Percentiles rank a stretch among this genome's conserved stretches.
Evolutionary conservation across 23 red algal genomes (phyloP).

Genomic region (Gracilariopsis chorda): DNA sequence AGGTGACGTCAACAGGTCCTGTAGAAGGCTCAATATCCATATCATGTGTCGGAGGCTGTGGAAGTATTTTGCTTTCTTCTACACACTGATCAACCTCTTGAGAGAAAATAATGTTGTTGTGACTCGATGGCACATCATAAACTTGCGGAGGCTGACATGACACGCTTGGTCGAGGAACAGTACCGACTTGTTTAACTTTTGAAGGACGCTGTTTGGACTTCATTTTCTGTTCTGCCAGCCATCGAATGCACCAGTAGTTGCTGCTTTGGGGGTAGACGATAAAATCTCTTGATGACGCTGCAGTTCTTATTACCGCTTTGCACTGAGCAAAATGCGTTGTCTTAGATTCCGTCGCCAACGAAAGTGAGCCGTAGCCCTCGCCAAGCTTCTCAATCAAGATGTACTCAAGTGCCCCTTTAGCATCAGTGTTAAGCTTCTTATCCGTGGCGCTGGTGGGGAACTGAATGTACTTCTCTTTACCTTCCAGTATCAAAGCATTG

Average conservation of each 20-base stretch:
- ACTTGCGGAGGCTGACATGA: no score
- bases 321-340: background rate
- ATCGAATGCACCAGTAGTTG: constrained; percentile 1
- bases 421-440: constrained; percentile 9
- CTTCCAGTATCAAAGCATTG: background rate
- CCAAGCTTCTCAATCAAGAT: background rate
- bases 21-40: no score
- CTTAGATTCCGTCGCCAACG: background rate
- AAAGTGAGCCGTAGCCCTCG: background rate
- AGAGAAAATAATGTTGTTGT: no score
- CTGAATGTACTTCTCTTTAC: background rate
- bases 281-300: background rate
- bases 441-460: background rate
- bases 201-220: background rate
- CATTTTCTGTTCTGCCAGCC: constrained; percentile 1
- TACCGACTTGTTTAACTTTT: background rate
- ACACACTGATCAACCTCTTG: no score
- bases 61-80: no score
- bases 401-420: background rate
- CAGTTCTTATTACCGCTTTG: background rate
- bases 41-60: no score
- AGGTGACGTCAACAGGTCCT: no score
- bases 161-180: no score
- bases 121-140: no score
- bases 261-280: background rate